These are phyloP conservation scores for Neurospora tetrasperma DNA, from an alignment of 495 filamentous ascomycete genomes.

Conservation along the genomic window DNA sequence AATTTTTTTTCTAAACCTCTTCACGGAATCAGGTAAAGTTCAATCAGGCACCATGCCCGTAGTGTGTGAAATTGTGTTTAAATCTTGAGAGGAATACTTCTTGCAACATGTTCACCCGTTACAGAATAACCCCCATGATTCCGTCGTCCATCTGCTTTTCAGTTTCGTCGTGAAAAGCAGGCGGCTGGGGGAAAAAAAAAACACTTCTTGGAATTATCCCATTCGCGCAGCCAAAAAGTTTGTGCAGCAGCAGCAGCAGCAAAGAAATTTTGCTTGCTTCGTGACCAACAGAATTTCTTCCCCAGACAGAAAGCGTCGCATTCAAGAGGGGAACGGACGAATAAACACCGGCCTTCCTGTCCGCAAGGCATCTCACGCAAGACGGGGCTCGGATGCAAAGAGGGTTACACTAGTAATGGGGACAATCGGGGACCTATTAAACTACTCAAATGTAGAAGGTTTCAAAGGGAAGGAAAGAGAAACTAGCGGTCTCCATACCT, in stretches of 20 bases:
- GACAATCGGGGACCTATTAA: not conserved
- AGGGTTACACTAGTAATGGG: not conserved
- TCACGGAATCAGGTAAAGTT: not conserved
- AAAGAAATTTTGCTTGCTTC: not conserved
- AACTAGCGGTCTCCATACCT: not conserved
- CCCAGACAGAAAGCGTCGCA: not conserved
- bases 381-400: not conserved
- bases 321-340: not conserved
- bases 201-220: not conserved
- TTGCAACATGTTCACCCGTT: not conserved
- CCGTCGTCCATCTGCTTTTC: not conserved
- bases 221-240: not conserved
- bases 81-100: not conserved
- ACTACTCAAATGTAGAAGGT: no score
- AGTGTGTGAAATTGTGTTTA: not conserved
- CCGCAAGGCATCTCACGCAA: not conserved
- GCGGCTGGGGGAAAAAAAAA: not conserved
- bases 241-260: not conserved
- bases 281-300: not conserved
- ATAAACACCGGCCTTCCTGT: not conserved
- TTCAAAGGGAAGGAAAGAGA: not conserved
- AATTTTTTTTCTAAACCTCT: not conserved
- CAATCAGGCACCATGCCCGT: not conserved
- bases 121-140: not conserved
- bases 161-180: not conserved